Evolutionary conservation across 2,329 filamentous ascomycete genomes (phyloP).

Genomic region (Laburnicola sp.): DNA sequence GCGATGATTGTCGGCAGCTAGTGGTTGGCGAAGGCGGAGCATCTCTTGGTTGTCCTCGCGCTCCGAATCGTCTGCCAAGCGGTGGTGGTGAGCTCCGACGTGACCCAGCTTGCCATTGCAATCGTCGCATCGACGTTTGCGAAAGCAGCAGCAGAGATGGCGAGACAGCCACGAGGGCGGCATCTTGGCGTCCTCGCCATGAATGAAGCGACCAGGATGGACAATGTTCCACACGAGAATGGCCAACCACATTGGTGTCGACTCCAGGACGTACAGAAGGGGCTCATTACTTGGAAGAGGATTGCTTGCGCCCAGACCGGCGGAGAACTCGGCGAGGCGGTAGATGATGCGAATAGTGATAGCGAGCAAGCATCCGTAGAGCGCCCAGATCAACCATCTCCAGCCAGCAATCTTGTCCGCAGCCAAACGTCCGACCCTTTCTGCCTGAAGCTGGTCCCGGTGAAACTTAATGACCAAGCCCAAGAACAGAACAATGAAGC

Average conservation of each 20-base stretch:
- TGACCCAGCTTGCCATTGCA: conserved; percentile 21
- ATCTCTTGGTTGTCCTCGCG: conserved; percentile 15
- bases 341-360: conserved; percentile 60
- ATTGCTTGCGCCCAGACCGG: conserved; percentile 49
- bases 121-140: conserved; percentile 20
- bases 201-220: conserved; percentile 16
- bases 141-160: conserved; percentile 22
- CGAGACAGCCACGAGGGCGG: conserved; percentile 23
- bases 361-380: conserved; percentile 47
- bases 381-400: conserved; percentile 37
- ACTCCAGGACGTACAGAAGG: conserved; percentile 58
- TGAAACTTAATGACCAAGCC: conserved; percentile 25
- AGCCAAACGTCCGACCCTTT: conserved; percentile 13
- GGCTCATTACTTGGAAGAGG: conserved; percentile 54
- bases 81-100: conserved; percentile 14
- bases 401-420: conserved; percentile 18
- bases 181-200: conserved; percentile 20
- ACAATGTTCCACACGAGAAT: conserved; percentile 23
- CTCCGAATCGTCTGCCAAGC: conserved; percentile 6
- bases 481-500: conserved; percentile 33
- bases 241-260: conserved; percentile 57
- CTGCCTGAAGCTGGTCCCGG: conserved; percentile 18
- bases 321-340: conserved; percentile 59
- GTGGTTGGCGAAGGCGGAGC: conserved; percentile 12
- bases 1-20: conserved; percentile 10